These are phyloP conservation scores for Solanum tacnaense DNA, from an alignment of 257 asterid genomes.

Conservation along the genomic window DNA sequence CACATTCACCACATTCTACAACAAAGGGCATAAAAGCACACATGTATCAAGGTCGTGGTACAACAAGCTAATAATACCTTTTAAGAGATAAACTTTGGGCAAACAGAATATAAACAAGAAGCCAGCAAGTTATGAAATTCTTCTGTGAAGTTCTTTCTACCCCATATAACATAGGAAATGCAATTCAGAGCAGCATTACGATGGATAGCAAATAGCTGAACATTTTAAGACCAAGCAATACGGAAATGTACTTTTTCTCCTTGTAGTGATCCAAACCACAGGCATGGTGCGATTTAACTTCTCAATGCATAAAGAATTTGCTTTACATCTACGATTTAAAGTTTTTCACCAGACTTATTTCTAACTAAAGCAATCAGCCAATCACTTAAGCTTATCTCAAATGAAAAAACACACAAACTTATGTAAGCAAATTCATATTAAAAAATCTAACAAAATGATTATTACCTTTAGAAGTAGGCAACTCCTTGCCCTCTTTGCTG, in stretches of 20 bases:
- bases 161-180: background rate
- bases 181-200: background rate
- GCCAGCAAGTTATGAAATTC: background rate
- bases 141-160: background rate
- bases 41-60: background rate
- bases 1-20: background rate
- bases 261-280: background rate
- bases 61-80: background rate
- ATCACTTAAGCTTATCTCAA: background rate
- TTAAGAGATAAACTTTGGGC: background rate
- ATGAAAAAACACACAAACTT: background rate
- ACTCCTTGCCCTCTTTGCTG: constrained; percentile 76
- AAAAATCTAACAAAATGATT: background rate
- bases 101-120: background rate
- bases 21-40: background rate
- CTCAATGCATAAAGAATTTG: background rate
- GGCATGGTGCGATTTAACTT: background rate
- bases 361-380: background rate
- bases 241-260: background rate
- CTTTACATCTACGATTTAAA: background rate
- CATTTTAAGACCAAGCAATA: background rate
- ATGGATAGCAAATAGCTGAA: background rate
- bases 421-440: background rate
- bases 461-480: constrained; percentile 83
- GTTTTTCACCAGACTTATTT: background rate